These are phyloP conservation scores for Claviceps capensis DNA, from an alignment of 2,329 filamentous ascomycete species.

Conservation along the genomic window DNA sequence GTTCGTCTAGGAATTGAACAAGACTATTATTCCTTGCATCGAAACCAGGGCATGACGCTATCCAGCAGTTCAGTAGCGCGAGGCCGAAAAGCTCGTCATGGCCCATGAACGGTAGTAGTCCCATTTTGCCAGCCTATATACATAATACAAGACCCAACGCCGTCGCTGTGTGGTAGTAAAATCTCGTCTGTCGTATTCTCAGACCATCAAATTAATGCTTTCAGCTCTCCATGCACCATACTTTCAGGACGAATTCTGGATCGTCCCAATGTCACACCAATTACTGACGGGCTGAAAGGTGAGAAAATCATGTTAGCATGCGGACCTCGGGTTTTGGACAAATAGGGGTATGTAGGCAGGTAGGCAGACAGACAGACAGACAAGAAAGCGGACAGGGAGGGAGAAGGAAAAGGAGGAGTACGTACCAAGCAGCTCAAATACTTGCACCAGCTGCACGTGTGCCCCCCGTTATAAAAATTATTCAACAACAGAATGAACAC, in stretches of 20 bases:
- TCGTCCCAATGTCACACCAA: constrained; percentile 46
- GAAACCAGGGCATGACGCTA: too few relatives aligned
- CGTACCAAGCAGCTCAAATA: constrained; percentile 85
- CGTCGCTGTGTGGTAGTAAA: constrained; percentile 18
- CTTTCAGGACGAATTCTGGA: constrained; percentile 10
- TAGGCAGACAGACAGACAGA: too few relatives aligned
- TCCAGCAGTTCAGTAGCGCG: too few relatives aligned
- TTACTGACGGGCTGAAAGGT: constrained; percentile 44
- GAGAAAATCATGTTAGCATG: constrained; percentile 1
- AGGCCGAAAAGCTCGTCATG: too few relatives aligned
- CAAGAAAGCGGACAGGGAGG: too few relatives aligned
- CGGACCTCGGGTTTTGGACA: background rate
- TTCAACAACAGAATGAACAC: constrained; percentile 77
- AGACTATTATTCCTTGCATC: too few relatives aligned
- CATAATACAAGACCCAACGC: constrained; percentile 13
- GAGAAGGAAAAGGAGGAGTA: background rate
- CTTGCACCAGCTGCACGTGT: constrained; percentile 83
- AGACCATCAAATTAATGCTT: too few relatives aligned
- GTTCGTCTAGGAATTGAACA: too few relatives aligned
- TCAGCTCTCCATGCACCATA: too few relatives aligned
- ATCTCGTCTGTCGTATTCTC: constrained; percentile 2
- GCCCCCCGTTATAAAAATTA: constrained; percentile 76
- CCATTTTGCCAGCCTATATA: background rate
- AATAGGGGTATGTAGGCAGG: too few relatives aligned
- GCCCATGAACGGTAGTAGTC: too few relatives aligned